Base-by-base conservation (phyloP, 768 basidiomycete species). In the Sarcomyxa edulis region DNA sequence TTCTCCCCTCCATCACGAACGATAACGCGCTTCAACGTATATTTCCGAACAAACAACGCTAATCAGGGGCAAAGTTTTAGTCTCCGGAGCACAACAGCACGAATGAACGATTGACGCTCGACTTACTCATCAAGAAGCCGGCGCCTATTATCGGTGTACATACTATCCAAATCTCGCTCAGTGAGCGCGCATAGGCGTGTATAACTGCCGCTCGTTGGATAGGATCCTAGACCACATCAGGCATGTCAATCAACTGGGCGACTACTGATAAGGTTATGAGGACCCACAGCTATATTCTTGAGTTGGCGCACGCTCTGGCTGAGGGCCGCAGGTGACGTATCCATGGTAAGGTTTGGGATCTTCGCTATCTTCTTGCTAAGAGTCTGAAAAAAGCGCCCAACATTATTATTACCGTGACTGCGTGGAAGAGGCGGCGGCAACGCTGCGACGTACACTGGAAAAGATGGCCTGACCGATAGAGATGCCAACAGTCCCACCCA, bases 401-500 rank as follows among this genome's bases (percentile, higher is more conserved):
- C 25, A 14, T 11, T 15, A 25, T 31, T 20, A 37, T 21, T 26
- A 20, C 10, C 18, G 40, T 14, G 26, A 19, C 15, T 2, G 19
- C 15, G 31, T 21, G 44, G 47, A 6, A 42, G 32, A 26, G 16
- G n/a, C 8, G 12, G 21, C 15, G n/a, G n/a, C n/a, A n/a, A n/a
- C n/a, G n/a, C n/a, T n/a, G n/a, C 12, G 14, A 59, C 69, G 40
- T 53, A 83, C 72, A 39, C 73, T 78, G 1, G 77, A 58, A 42
- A 79, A 82, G 43, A 89, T 79, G 3, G 80, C 76, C 48, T 87
- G 80, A 14, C 85, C 84, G 29, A 86, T 51, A 0, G 87, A 69
- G 40, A 90, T 76, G 7, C 84, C 84, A 16, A 89, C 66, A 1
- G 86, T 83, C n/a, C 79, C 86, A 7, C 87, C 87, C 24, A 89